phyloP scores from a whole-genome alignment of 768 basidiomycete genomes.

The Rhizopogon vulgaris region DNA sequence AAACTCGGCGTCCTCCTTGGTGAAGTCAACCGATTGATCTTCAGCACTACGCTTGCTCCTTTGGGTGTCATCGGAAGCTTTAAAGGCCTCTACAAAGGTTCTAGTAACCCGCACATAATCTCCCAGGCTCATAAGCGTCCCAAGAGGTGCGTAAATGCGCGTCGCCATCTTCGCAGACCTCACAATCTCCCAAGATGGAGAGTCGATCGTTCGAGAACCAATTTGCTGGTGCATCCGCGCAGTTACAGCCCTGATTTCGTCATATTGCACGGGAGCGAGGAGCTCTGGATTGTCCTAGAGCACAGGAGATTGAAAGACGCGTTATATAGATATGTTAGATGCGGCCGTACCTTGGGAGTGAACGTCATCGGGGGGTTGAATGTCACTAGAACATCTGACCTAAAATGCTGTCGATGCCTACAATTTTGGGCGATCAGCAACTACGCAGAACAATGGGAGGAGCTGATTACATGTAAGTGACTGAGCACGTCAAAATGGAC shows the following conservation, averaged over 20 bases:
- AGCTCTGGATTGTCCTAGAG: constrained; percentile 65
- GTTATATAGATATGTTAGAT: neutral
- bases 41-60: constrained; percentile 16
- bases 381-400: constrained; percentile 82
- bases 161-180: constrained; percentile 72
- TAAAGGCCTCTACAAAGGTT: constrained; percentile 74
- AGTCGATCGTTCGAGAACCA: constrained; percentile 71
- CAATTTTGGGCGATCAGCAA: constrained; percentile 3
- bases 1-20: constrained; percentile 22
- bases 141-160: constrained; percentile 81
- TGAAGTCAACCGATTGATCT: constrained; percentile 18
- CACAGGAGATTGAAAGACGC: constrained; percentile 2
- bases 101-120: constrained; percentile 76
- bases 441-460: neutral
- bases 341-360: constrained; percentile 45
- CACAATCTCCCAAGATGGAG: constrained; percentile 78
- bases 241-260: constrained; percentile 55
- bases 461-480: constrained; percentile 66
- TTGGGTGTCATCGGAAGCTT: constrained; percentile 30
- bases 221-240: constrained; percentile 61
- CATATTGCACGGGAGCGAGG: constrained; percentile 58
- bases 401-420: constrained; percentile 82
- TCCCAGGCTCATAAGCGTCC: constrained; percentile 78
- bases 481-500: constrained; percentile 68
- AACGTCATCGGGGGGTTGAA: constrained; percentile 70